Evolutionary conservation across 331 rosid species (phyloP), one percentile per base, ranked within the genome.

Genomic region (Acacia pycnantha): DNA sequence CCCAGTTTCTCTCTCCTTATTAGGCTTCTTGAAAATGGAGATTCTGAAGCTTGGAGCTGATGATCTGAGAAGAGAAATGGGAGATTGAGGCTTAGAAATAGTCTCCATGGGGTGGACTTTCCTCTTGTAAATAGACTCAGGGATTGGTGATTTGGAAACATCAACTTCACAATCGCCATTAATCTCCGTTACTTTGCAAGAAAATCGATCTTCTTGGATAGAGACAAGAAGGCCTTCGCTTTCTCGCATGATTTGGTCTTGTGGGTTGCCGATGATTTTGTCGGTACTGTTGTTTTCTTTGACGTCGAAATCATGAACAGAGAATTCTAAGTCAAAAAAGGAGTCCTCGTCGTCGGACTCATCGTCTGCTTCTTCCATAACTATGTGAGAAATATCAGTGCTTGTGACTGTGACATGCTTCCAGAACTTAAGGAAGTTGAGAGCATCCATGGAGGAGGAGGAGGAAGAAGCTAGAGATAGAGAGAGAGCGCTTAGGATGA

Each of bases 291-390:
- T 46, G 46, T 27, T 61, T 58, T 27, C 62, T 0, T 41, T 65
- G 73, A 41, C 21, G 82, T 76, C 84, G 53, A 71, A 77, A 35
- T 78, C 79, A 18, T 40, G 79, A 5, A 78, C 59, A 18, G 84
- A 65, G 50, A 95, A 87, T 82, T 93, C 96, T 84, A 95, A 88
- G 67, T 95, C 99, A 79, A 95, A 90, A 94, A 93, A 92, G 0
- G 99, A 95, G 81, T 95, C 99, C 9, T 94, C 97, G 31, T 88
- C 92, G n/a, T 90, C 91, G 48, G 85, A 74, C 2, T 75, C 89
- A 4, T 35, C 79, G 77, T 83, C 87, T 40, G 87, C 83, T 80
- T 84, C 87, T 22, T n/a, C 14, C 0, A 86, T 71, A 6, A 79
- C 73, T 26, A 89, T 86, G 48, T 85, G 82, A 27, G 97, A 86